Evolutionary conservation across 2,329 filamentous ascomycete species (phyloP).

Genomic region (Chrysoporthe cubensis): DNA sequence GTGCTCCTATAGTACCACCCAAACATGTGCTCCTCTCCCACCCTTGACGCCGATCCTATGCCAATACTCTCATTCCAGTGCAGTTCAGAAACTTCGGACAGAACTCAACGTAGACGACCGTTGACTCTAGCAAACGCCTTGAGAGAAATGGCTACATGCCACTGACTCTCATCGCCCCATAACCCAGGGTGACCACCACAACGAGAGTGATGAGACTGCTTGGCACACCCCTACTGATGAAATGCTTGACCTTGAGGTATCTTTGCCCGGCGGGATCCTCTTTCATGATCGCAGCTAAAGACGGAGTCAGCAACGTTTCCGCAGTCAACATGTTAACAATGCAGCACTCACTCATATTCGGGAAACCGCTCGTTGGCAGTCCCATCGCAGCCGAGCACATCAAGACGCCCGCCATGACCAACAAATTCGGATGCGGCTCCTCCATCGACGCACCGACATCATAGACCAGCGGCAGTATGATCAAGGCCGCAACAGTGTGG

Average conservation of each 20-base stretch:
- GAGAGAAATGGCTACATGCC: slow-evolving; percentile 37
- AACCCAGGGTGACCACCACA: slow-evolving; percentile 87
- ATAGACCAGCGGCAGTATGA: slow-evolving; percentile 87
- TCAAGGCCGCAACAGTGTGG: slow-evolving; percentile 94
- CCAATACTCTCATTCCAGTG: not conserved
- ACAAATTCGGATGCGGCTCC: slow-evolving; percentile 86
- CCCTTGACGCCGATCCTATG: slow-evolving; percentile 16
- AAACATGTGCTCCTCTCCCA: not conserved
- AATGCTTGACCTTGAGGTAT: slow-evolving; percentile 91
- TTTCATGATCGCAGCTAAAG: slow-evolving; percentile 94
- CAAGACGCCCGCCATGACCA: slow-evolving; percentile 92
- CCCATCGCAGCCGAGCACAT: slow-evolving; percentile 99
- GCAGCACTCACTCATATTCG: slow-evolving; percentile 93
- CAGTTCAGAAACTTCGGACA: not conserved
- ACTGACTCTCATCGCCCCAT: slow-evolving; percentile 79
- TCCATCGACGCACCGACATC: slow-evolving; percentile 85
- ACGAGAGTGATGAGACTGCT: slow-evolving; percentile 79
- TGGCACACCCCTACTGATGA: slow-evolving; percentile 90
- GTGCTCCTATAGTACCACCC: not conserved
- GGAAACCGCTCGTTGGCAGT: slow-evolving; percentile 92
- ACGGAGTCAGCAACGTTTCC: slow-evolving; percentile 15
- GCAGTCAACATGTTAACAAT: slow-evolving; percentile 5
- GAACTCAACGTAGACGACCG: not conserved
- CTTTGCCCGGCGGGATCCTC: slow-evolving; percentile 92
- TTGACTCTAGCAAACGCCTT: not conserved